A percentile compares a stretch with the other conserved stretches of the same genome.
phyloP scores from a whole-genome alignment of 331 rosid species.

The Phaseolus coccineus region DNA sequence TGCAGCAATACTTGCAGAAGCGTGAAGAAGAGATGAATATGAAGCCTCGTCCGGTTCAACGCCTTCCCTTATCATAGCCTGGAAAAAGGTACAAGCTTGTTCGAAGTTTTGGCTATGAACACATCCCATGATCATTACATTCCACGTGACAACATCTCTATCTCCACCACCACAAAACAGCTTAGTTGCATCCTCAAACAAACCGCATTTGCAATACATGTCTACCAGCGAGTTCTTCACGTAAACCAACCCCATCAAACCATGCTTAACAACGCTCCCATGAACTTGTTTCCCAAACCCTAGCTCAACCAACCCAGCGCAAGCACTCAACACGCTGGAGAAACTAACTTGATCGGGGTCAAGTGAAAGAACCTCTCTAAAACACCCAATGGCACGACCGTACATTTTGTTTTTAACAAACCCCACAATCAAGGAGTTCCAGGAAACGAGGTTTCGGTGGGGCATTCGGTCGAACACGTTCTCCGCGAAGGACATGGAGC shows the following conservation, averaged over 20 bases:
- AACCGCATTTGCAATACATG: slow-evolving; percentile 55
- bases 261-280: slow-evolving; percentile 51
- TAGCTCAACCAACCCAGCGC: slow-evolving; percentile 48
- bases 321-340: slow-evolving; percentile 60
- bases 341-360: slow-evolving; percentile 55
- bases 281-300: slow-evolving; percentile 59
- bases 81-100: slow-evolving; percentile 51
- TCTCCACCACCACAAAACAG: slow-evolving; percentile 49
- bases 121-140: slow-evolving; percentile 55
- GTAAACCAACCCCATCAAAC: slow-evolving; percentile 48
- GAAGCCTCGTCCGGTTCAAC: slow-evolving; percentile 53
- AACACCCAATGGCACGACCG: slow-evolving; percentile 42
- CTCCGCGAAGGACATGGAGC: slow-evolving; percentile 43
- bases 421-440: slow-evolving; percentile 60
- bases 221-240: slow-evolving; percentile 58
- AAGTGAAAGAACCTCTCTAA: slow-evolving; percentile 44
- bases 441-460: slow-evolving; percentile 51
- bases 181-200: slow-evolving; percentile 47
- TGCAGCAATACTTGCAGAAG: slow-evolving; percentile 55
- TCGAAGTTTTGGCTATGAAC: slow-evolving; percentile 45
- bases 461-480: slow-evolving; percentile 64
- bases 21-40: slow-evolving; percentile 54
- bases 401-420: slow-evolving; percentile 49
- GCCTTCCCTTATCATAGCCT: slow-evolving; percentile 54
- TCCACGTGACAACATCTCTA: slow-evolving; percentile 61